These are phyloP conservation scores for Colletotrichum trifolii DNA, from an alignment of 2,329 filamentous ascomycete genomes.

Conservation along the genomic window DNA sequence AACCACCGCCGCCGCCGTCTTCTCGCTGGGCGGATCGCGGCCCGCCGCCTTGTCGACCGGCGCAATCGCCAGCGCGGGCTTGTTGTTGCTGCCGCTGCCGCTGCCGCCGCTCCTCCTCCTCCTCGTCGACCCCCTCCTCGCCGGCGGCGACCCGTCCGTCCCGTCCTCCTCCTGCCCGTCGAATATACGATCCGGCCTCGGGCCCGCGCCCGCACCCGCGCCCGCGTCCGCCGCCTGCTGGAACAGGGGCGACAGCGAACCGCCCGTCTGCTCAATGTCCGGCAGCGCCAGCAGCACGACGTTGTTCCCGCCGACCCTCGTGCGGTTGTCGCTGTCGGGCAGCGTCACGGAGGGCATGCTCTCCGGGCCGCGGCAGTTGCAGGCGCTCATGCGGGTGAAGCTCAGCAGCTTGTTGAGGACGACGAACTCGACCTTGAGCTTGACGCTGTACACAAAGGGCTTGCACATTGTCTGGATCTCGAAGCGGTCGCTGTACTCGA, in stretches of 20 bases:
- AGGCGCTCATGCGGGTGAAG: constrained; percentile 31
- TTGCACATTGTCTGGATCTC: constrained; percentile 40
- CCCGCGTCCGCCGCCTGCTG: not conserved
- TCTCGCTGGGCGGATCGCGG: no score
- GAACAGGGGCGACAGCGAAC: constrained; percentile 10
- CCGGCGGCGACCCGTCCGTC: not conserved
- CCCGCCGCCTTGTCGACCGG: no score
- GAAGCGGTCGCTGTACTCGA: constrained; percentile 39
- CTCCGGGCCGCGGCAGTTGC: constrained; percentile 27
- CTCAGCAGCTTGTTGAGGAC: constrained; percentile 46
- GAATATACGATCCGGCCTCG: constrained; percentile 4
- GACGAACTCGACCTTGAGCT: constrained; percentile 51
- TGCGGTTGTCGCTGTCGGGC: constrained; percentile 17
- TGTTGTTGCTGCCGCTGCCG: not conserved
- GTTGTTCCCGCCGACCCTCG: not conserved
- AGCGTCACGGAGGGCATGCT: constrained; percentile 10
- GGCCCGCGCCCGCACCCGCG: not conserved
- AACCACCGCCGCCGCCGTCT: no score
- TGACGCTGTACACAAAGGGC: constrained; percentile 46
- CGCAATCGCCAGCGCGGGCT: no score
- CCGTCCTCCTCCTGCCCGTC: not conserved
- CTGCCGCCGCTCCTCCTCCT: not conserved
- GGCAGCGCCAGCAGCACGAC: not conserved
- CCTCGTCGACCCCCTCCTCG: no score
- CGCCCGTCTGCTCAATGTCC: constrained; percentile 24